These are phyloP conservation scores for Yamadazyma taylorii DNA, from an alignment of 1,139 yeast genomes.

Conservation along the genomic window DNA sequence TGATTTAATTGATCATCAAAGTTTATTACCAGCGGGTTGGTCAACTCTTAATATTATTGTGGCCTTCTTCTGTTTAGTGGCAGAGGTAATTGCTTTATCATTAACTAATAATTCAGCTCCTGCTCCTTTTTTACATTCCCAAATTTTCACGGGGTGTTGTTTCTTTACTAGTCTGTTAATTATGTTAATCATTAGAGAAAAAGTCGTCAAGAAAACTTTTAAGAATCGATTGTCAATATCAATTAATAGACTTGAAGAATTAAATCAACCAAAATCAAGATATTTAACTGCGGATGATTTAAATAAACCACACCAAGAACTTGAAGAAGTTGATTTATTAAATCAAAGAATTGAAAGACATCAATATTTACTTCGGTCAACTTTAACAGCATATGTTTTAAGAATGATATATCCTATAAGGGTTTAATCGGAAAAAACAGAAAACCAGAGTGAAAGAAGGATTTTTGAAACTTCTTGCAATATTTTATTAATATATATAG, in stretches of 20 bases:
- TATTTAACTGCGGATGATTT: conserved; percentile 16
- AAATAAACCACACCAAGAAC: conserved; percentile 7
- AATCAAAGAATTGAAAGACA: conserved; percentile 22
- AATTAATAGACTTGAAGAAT: conserved; percentile 6
- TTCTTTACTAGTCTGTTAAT: conserved; percentile 34
- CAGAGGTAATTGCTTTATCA: conserved; percentile 52
- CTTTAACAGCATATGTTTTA: conserved; percentile 18
- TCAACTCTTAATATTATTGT: conserved; percentile 52
- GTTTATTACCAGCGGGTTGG: conserved; percentile 60
- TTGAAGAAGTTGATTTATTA: conserved; percentile 17
- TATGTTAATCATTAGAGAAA: conserved; percentile 33
- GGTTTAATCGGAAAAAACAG: conserved; percentile 15
- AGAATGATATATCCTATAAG: conserved; percentile 22
- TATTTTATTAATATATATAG: conserved; percentile 6
- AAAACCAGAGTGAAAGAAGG: neutral
- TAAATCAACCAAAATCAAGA: conserved; percentile 9
- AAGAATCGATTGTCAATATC: conserved; percentile 13
- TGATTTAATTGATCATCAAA: conserved; percentile 48
- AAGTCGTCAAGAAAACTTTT: conserved; percentile 24
- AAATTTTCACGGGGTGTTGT: conserved; percentile 57
- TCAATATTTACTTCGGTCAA: conserved; percentile 18
- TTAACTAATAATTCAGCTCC: conserved; percentile 27
- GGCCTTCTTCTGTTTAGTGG: conserved; percentile 43
- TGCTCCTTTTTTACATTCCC: conserved; percentile 58
- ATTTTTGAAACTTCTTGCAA: too few relatives aligned